phyloP scores from a whole-genome alignment of 768 basidiomycete species.

The Russula sp. region DNA sequence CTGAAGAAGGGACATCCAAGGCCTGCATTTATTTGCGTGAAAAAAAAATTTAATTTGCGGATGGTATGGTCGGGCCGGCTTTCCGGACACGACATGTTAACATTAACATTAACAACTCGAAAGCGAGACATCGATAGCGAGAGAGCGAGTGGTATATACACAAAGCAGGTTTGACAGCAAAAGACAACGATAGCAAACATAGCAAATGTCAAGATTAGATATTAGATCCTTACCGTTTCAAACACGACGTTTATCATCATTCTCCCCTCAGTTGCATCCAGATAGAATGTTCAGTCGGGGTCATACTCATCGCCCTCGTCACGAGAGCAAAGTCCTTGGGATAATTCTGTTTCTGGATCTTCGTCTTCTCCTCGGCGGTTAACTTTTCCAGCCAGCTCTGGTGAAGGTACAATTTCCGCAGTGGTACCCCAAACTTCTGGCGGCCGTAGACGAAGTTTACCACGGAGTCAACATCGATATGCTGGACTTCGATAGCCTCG shows the following conservation, averaged over 20 bases:
- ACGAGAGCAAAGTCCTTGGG: neutral
- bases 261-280: conserved; percentile 3
- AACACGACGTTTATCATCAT: neutral
- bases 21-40: no score
- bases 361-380: neutral
- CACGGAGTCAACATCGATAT: neutral
- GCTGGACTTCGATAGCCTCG: conserved; percentile 11
- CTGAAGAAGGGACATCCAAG: neutral
- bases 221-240: no score
- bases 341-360: neutral
- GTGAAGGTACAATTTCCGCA: conserved; percentile 13
- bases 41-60: no score
- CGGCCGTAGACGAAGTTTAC: neutral
- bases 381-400: conserved; percentile 1
- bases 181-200: neutral
- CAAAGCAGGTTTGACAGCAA: neutral
- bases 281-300: conserved; percentile 3
- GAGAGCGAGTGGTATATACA: neutral
- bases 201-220: neutral
- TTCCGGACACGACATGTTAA: neutral
- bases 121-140: neutral
- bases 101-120: neutral
- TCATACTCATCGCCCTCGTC: conserved; percentile 1
- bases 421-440: neutral
- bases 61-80: neutral